Base-by-base conservation (phyloP, 495 filamentous ascomycete species). In the Talaromyces trachyspermus region DNA sequence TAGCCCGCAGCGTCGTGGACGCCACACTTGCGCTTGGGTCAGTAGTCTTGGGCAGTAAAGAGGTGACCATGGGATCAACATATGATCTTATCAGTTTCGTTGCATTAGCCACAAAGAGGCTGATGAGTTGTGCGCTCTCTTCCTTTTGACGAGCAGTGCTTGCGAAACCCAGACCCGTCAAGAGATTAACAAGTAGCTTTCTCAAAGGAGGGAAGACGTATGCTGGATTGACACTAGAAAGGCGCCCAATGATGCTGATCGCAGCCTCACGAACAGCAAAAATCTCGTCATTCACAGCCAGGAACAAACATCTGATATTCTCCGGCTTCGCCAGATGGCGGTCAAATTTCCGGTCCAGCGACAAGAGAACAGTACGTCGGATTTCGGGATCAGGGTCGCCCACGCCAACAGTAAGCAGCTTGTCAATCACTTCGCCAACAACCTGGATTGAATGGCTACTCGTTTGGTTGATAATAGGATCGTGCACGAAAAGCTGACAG, bases 391-490 rank as follows among this genome's bases (percentile, higher is more conserved):
- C 85, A 18, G 88, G 78, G 62, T 99, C 92, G 6, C 90, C 89
- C 23, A 97, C 85, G 41, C 89, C 91, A 19, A 97, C 89, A 2
- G 89, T 95, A 50, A 99, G 73, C 2, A 99, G 76, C 59, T 89
- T 95, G 61, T 95, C 88, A 54, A 99, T 95, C 32, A 99, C 92
- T 63, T 97, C 91, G 49, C 88, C 86, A 43, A 99, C 92, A 23
- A 97, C 91, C 62, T 95, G 88, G 11, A 96, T 86, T 0, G 92
- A 90, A 60, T 99, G 92, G 46, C 86, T 84, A 58, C 92, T 97
- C 4, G 91, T 97, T 57, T 99, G 92, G 57, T 95, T 88, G 54
- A 96, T 90, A 55, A 97, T 96, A 0, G 94, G 94, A 60, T 99
- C 92, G 49, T 85, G 80, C 8, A 96, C 86, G 57, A 96, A 95